Conservation (phyloP, 768 basidiomycete species). For the Porpolomopsis calyptriformis region DNA sequence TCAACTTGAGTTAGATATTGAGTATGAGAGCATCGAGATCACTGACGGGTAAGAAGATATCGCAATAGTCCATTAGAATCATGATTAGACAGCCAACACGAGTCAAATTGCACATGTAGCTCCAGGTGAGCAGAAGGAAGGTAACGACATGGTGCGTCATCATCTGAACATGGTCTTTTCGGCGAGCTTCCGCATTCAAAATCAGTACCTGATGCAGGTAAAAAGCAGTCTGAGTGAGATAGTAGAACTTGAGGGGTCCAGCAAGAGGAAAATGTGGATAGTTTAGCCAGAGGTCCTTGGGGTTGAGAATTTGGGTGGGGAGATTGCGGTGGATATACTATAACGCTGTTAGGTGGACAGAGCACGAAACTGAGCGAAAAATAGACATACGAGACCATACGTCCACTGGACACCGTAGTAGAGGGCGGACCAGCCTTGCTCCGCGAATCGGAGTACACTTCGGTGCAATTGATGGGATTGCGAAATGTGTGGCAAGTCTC, state of each 20-base stretch:
- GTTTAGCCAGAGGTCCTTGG: conserved; percentile 57
- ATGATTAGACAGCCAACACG: conserved; percentile 85
- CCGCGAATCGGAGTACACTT: conserved; percentile 79
- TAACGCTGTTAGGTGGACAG: conserved; percentile 2
- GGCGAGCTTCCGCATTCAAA: conserved; percentile 82
- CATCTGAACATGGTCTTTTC: conserved; percentile 95
- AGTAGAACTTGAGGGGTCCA: conserved; percentile 82
- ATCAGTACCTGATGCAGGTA: conserved; percentile 89
- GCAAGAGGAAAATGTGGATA: conserved; percentile 81
- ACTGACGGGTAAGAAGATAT: conserved; percentile 85
- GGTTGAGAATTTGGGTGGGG: conserved; percentile 55
- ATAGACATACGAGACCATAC: conserved; percentile 66
- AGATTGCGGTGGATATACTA: conserved; percentile 76
- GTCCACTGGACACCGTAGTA: conserved; percentile 72
- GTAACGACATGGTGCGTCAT: conserved; percentile 93
- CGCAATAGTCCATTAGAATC: conserved; percentile 89
- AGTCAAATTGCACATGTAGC: conserved; percentile 78
- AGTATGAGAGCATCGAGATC: background rate
- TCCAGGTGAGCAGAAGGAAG: conserved; percentile 59
- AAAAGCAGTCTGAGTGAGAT: conserved; percentile 76
- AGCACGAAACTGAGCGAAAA: conserved; percentile 9
- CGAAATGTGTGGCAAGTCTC: conserved; percentile 16
- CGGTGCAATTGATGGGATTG: conserved; percentile 53
- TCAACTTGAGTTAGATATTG: conserved; percentile 7
- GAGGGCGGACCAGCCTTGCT: conserved; percentile 85